Conservation (phyloP, 148 eudicot genomes). For the Amaranthus cruentus region DNA sequence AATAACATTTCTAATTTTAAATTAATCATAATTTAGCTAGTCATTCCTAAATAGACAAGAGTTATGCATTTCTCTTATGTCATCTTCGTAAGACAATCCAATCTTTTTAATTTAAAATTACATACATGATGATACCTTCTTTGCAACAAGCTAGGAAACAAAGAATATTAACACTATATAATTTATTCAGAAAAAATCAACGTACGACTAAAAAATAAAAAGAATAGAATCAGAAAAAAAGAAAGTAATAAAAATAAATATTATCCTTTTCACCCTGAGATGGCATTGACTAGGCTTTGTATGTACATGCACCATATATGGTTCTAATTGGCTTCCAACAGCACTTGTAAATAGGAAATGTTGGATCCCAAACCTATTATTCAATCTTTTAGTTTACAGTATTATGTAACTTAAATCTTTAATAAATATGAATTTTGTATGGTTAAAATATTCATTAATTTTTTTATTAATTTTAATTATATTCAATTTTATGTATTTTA, state of each 20-base stretch:
- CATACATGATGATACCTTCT: background rate
- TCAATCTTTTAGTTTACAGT: background rate
- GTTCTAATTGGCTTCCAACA: conserved; percentile 14
- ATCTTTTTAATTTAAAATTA: background rate
- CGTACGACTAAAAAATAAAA: background rate
- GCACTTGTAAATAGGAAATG: conserved; percentile 12
- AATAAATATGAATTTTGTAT: background rate
- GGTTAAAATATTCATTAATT: background rate
- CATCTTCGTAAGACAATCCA: background rate
- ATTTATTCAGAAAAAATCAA: background rate
- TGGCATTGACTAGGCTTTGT: conserved; percentile 22
- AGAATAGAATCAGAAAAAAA: background rate
- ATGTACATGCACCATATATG: conserved; percentile 18
- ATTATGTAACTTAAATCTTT: background rate
- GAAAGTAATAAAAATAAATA: background rate
- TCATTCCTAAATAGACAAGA: too few relatives aligned
- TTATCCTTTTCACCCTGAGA: conserved; percentile 19
- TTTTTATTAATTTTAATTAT: background rate
- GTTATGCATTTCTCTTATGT: background rate
- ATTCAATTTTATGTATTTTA: background rate
- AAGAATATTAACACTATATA: background rate
- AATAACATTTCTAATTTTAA: too few relatives aligned
- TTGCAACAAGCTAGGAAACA: background rate
- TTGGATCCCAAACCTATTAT: conserved; percentile 9
- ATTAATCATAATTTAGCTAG: too few relatives aligned